phyloP scores from a whole-genome alignment of 2,329 filamentous ascomycete species.

The Neofusicoccum umdonicola region DNA sequence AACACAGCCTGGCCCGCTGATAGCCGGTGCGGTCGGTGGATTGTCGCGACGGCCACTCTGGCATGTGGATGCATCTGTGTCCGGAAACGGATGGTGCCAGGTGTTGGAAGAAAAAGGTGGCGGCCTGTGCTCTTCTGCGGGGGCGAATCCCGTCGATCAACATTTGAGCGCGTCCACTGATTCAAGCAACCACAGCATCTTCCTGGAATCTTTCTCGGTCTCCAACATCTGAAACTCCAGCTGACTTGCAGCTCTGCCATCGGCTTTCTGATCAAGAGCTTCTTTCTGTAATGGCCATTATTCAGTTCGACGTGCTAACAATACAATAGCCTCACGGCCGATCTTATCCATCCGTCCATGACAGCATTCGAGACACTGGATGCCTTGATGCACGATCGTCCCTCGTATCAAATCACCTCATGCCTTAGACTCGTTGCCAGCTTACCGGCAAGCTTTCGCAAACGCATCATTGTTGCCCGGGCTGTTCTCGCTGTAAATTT shows the following conservation, averaged over 20 bases:
- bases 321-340: neutral
- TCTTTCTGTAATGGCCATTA: neutral
- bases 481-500: constrained; percentile 35
- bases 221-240: neutral
- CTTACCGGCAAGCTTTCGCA: constrained; percentile 37
- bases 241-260: neutral
- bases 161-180: neutral
- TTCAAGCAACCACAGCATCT: neutral
- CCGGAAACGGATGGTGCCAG: neutral
- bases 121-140: neutral
- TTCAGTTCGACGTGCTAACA: neutral
- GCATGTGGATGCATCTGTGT: neutral
- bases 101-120: neutral
- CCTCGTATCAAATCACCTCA: neutral
- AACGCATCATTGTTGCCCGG: constrained; percentile 42
- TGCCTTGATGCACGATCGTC: neutral
- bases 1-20: too few relatives aligned
- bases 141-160: constrained; percentile 2
- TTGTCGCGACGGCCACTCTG: too few relatives aligned
- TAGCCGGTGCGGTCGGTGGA: too few relatives aligned
- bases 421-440: neutral
- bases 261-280: neutral
- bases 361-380: neutral
- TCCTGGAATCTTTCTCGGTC: neutral
- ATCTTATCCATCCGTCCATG: neutral